A percentile compares a stretch with the other conserved stretches of the same genome.
These are phyloP conservation scores for Parathielavia appendiculata DNA, from an alignment of 495 filamentous ascomycete genomes.

Conservation along the genomic window DNA sequence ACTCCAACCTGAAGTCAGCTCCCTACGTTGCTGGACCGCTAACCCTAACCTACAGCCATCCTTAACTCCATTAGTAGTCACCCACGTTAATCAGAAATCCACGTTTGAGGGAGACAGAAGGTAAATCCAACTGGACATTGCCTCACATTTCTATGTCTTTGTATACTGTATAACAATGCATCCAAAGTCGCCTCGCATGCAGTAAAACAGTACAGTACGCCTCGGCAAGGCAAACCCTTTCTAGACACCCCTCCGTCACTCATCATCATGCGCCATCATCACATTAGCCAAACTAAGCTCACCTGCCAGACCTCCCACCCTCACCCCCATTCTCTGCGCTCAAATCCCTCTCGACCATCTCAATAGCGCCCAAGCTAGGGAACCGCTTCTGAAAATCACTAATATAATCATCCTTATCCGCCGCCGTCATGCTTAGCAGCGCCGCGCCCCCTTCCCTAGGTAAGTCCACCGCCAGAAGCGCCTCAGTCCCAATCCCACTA, in stretches of 20 bases:
- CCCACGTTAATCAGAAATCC: no score
- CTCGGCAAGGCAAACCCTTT: not conserved
- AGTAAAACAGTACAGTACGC: not conserved
- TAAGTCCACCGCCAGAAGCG: conserved; percentile 38
- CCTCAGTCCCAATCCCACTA: conserved; percentile 17
- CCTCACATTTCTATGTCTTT: not conserved
- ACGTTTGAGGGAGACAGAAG: no score
- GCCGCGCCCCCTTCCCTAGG: conserved; percentile 34
- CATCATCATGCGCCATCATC: no score
- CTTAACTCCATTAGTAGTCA: no score
- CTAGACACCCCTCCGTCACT: not conserved
- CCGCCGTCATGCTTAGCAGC: conserved; percentile 43
- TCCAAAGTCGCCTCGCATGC: not conserved
- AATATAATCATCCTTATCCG: conserved; percentile 52
- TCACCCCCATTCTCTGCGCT: conserved; percentile 17
- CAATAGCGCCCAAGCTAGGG: conserved; percentile 71
- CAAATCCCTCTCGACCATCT: conserved; percentile 67
- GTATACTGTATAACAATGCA: not conserved
- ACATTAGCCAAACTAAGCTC: not conserved
- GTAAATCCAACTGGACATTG: not conserved
- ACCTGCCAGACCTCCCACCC: not conserved
- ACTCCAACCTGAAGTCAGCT: no score
- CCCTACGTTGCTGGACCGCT: no score
- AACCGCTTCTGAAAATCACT: conserved; percentile 72
- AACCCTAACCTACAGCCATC: no score